Base-by-base conservation (phyloP, 257 asterid species). In the Voacanga thouarsii region DNA sequence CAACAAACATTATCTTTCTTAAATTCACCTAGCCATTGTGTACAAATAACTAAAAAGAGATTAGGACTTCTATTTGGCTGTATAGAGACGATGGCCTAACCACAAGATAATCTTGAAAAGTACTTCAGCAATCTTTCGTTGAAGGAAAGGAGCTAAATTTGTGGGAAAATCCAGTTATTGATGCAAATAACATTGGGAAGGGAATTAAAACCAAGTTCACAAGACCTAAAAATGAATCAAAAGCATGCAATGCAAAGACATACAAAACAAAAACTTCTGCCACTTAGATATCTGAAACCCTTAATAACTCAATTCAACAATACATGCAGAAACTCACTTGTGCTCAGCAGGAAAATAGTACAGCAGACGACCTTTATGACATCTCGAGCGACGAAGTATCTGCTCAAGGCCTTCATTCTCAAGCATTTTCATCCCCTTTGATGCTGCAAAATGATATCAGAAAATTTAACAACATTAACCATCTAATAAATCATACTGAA, bases 351-450 rank as follows among this genome's bases (percentile, higher is more conserved):
- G 97, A 80, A 89, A 94, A 77, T 94, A 94, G 83, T 91, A 91
- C 76, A 94, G 94, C 75, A 94, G 84, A 67, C 98, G 97, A 79
- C 98, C 98, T 90, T 94, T 94, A 81, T 89, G 97, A 86, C 97
- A 92, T 84, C 96, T 91, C 66, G 97, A 92, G 43, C 86, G 89
- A 74, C 77, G 84, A 78, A 94, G 93, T 78, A 83, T 87, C 79
- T 83, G 89, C 82, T 86, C 89, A 61, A 94, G 89, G 85, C 90
- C 90, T 84, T 85, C 87, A 78, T 80, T 78, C 80, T 81, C 89
- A 8, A 80, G 72, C 83, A 67, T 75, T 83, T 76, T 80, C 78
- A 80, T 80, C 67, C 84, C 87, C 75, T 71, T 77, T 69, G 90
- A 87, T 75, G 85, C 98, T 90, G 85, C 83, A 78, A 78, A 73